Base-by-base conservation (phyloP, 2,329 filamentous ascomycete species). In the Alternaria gansuensis region DNA sequence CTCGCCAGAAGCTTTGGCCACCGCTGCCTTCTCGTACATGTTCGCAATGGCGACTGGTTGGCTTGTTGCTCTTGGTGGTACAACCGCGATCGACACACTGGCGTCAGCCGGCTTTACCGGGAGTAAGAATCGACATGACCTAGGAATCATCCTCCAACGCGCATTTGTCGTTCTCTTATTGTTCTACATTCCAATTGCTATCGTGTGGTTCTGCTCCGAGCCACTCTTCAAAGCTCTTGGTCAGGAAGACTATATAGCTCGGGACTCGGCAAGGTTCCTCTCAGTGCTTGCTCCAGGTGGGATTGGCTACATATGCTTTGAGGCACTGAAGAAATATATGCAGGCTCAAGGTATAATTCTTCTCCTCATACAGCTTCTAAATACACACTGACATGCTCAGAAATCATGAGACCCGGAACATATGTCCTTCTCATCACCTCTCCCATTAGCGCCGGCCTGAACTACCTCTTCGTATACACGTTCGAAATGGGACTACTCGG, bases 1-100 rank as follows among this genome's bases (percentile, higher is more conserved):
- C 0, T 93, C 90, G 0, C 89, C 92, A 1, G 90, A 95, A 75
- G 88, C 92, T 2, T 80, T 96, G 6, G 91, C 92, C 0, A 91
- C 90, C 0, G 89, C 91, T 1, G 92, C 92, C 0, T 96, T 96
- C 71, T 91, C 90, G 2, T 94, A 95, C 81, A 96, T 96, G 92
- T 96, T 96, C 68, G 92, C 92, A 54, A 93, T 94, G 90, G 88
- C 90, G 23, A 92, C 91, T 0, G 92, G 88, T 0, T 96, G 92
- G 92, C 84, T 96, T 36, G 90, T 96, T 59, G 92, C 89, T 0
- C 84, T 96, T 4, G 92, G 92, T 28, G 92, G 92, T 7, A 93
- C 91, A 0, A 96, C 91, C 1, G 92, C 92, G 0, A 84, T 96
- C 41, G 92, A 96, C 75, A 96, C 92, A 0, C 81, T 96, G 24